Percentiles rank a stretch among this genome's conserved stretches.
These are phyloP conservation scores for Pseudozyma hubeiensis DNA, from an alignment of 1,284 basidiomycete genomes.

Conservation along the genomic window DNA sequence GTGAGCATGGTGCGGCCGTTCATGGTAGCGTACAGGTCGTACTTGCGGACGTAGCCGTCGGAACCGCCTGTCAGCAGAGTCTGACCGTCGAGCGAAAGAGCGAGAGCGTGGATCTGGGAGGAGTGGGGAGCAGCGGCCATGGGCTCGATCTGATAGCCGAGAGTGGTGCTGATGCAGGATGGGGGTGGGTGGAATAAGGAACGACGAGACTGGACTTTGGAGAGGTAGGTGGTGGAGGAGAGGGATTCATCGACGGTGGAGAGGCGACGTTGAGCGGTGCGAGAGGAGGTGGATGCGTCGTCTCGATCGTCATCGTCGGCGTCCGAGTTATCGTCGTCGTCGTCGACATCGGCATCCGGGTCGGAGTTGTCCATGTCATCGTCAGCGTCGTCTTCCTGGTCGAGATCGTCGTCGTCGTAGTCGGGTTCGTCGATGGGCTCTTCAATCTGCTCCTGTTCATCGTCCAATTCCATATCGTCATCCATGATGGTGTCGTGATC, in stretches of 20 bases:
- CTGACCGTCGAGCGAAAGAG: slow-evolving; percentile 85
- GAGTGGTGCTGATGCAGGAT: slow-evolving; percentile 17
- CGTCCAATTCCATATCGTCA: slow-evolving; percentile 53
- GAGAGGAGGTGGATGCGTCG: slow-evolving; percentile 20
- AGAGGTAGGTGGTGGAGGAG: slow-evolving; percentile 32
- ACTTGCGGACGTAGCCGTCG: slow-evolving; percentile 92
- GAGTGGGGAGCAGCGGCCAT: slow-evolving; percentile 91
- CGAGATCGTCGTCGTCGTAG: slow-evolving; percentile 28
- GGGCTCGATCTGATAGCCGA: slow-evolving; percentile 78
- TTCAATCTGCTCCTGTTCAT: slow-evolving; percentile 37
- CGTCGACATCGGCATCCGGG: slow-evolving; percentile 24
- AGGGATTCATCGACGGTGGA: slow-evolving; percentile 20
- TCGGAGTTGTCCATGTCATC: slow-evolving; percentile 24
- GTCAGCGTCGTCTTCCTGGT: slow-evolving; percentile 26
- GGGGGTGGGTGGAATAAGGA: slow-evolving; percentile 31
- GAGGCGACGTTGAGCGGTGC: slow-evolving; percentile 14
- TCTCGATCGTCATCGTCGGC: slow-evolving; percentile 18
- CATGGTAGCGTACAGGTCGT: slow-evolving; percentile 88
- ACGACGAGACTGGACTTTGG: slow-evolving; percentile 38
- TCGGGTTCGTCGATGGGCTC: slow-evolving; percentile 36
- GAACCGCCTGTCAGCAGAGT: slow-evolving; percentile 90
- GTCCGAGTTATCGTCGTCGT: slow-evolving; percentile 26
- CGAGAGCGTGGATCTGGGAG: slow-evolving; percentile 84
- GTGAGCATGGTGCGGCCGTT: slow-evolving; percentile 89
- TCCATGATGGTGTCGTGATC: slow-evolving; percentile 25